Evolutionary conservation across 2,329 filamentous ascomycete species (phyloP), one percentile per base, ranked within the genome.

Genomic region (Thermothelomyces thermophilus): DNA sequence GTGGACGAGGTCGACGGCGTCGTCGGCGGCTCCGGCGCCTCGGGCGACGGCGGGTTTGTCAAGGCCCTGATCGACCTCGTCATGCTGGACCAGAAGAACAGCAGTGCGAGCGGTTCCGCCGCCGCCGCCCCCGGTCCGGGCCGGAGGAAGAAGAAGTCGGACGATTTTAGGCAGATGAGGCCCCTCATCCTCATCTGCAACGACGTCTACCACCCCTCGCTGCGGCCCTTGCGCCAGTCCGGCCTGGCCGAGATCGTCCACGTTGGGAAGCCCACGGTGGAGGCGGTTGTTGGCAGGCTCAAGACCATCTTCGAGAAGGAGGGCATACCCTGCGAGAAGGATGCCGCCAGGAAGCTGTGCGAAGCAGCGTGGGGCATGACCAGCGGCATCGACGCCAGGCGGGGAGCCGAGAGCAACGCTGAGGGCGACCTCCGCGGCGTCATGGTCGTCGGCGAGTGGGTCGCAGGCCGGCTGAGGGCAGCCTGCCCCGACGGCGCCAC

Each of bases 1-100:
- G 89, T 98, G 1, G 93, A 98, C 62, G 93, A 98, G 68, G 93
- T 97, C 1, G 93, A 98, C 63, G 93, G 93, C 35, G 93, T 94
- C 0, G 89, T 95, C 2, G 77, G 86, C 19, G 90, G 91, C 10
- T 83, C 85, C 43, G 84, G 86, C 5, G 77, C 73, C 20, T 82
- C 84, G 24, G 87, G 90, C 33, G 93, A 98, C 64, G 91, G 91
- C 45, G 93, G 93, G 0, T 98, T 98, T 58, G 83, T 98, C 68
- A 95, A 90, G 64, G 93, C 93, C 1, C 71, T 98, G 52, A 91
- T 98, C 55, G 93, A 98, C 60, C 76, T 98, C 3, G 84, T 97
- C 40, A 73, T 86, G 41, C 73, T 88, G 10, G 93, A 97, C 61
- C 87, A 95, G 67, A 90, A 84, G 69, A 96, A 96, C 60, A 76